Percentiles rank a stretch among this genome's conserved stretches.
Evolutionary conservation across 2,329 filamentous ascomycete genomes (phyloP).

Genomic region (Pestalotiopsis sp.): DNA sequence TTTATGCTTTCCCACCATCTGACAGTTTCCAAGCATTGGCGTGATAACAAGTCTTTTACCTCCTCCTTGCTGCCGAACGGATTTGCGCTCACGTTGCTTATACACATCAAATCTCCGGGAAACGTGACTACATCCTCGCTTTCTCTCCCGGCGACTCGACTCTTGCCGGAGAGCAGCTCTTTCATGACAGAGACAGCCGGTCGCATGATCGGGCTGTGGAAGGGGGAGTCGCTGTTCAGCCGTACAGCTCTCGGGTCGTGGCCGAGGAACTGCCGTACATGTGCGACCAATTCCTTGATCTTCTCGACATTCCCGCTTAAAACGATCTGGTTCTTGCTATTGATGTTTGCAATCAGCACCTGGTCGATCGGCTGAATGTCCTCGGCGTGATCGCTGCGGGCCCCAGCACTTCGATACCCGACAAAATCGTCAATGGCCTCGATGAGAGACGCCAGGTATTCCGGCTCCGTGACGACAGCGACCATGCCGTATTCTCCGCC

Average conservation of each 20-base stretch:
- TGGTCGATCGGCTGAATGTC: conserved; percentile 79
- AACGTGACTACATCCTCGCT: conserved; percentile 71
- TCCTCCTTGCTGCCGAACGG: conserved; percentile 76
- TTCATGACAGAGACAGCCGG: conserved; percentile 79
- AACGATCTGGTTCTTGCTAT: conserved; percentile 95
- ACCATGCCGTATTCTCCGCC: conserved; percentile 94
- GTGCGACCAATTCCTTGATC: conserved; percentile 80
- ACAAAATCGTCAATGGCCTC: conserved; percentile 79
- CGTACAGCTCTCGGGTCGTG: conserved; percentile 89
- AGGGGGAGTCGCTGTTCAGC: conserved; percentile 85
- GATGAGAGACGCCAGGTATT: conserved; percentile 71
- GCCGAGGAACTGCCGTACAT: conserved; percentile 85
- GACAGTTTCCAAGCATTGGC: conserved; percentile 89
- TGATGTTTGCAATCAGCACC: conserved; percentile 90
- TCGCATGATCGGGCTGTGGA: conserved; percentile 90
- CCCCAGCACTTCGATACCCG: conserved; percentile 65
- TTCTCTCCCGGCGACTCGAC: conserved; percentile 53
- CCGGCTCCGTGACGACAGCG: conserved; percentile 84
- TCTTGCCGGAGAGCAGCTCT: conserved; percentile 63
- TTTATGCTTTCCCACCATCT: conserved; percentile 93
- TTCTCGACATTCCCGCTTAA: conserved; percentile 83
- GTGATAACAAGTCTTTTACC: conserved; percentile 76
- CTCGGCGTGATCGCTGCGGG: conserved; percentile 68
- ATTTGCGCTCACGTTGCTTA: conserved; percentile 83
- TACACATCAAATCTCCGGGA: conserved; percentile 73